A percentile compares a stretch with the other conserved stretches of the same genome.
These are phyloP conservation scores for Gynandropsis gynandra DNA, from an alignment of 345 rosid species.

Conservation along the genomic window DNA sequence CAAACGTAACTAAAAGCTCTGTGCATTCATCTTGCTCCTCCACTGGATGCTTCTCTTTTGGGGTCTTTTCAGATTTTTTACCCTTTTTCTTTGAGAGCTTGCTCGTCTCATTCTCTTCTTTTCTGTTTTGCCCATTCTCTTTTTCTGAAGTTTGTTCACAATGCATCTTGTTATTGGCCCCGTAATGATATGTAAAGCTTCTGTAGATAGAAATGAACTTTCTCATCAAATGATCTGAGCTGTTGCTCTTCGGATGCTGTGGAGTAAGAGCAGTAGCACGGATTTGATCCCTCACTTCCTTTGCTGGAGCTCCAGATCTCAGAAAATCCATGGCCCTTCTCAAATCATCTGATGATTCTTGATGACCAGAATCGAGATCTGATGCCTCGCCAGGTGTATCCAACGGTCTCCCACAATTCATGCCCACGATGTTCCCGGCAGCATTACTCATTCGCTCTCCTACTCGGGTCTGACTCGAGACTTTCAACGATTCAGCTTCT, in stretches of 20 bases:
- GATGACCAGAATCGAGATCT: constrained; percentile 26
- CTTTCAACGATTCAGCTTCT: constrained; percentile 24
- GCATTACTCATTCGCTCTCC: too few species aligned
- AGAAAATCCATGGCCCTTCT: constrained; percentile 25
- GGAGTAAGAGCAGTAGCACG: constrained; percentile 47
- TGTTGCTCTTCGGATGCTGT: constrained; percentile 27
- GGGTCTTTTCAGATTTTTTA: constrained; percentile 16
- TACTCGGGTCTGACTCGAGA: constrained; percentile 24
- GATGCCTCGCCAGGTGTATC: constrained; percentile 9
- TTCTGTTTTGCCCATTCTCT: constrained; percentile 8
- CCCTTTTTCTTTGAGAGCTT: constrained; percentile 14
- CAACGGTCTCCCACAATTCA: constrained; percentile 10
- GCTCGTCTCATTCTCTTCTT: constrained; percentile 24
- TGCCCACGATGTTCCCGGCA: constrained; percentile 21
- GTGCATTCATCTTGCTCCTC: constrained; percentile 30
- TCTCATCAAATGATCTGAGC: constrained; percentile 34
- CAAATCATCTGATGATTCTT: constrained; percentile 25
- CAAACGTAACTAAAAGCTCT: constrained; percentile 49
- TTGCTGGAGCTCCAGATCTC: constrained; percentile 40
- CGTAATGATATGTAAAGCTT: constrained; percentile 44
- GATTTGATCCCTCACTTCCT: constrained; percentile 43
- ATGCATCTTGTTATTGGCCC: constrained; percentile 28
- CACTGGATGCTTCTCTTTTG: constrained; percentile 11
- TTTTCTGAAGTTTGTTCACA: constrained; percentile 28
- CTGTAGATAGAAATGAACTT: constrained; percentile 57